Conservation (phyloP, 2,329 filamentous ascomycete species). For the Dothideomycetes sp. region DNA sequence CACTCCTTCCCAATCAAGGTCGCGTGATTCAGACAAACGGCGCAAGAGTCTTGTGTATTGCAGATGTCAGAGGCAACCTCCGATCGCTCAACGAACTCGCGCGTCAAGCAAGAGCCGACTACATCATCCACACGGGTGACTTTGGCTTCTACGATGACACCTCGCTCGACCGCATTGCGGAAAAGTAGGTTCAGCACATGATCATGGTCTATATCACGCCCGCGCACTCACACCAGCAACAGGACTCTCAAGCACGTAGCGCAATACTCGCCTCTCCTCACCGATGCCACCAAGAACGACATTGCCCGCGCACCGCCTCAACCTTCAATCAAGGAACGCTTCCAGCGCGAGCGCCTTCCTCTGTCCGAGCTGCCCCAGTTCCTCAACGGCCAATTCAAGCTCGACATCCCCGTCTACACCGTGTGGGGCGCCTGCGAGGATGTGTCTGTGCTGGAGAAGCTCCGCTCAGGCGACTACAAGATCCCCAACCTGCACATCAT, state of each 20-base stretch:
- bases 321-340: conserved; percentile 68
- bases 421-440: conserved; percentile 99
- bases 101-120: conserved; percentile 85
- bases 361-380: conserved; percentile 88
- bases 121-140: conserved; percentile 97
- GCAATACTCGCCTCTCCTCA: conserved; percentile 91
- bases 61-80: conserved; percentile 60
- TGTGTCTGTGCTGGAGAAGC: conserved; percentile 93
- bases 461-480: conserved; percentile 95
- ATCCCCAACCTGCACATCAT: conserved; percentile 96
- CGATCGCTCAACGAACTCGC: conserved; percentile 93
- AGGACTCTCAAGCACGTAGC: conserved; percentile 97
- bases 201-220: conserved; percentile 1
- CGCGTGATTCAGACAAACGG: conserved; percentile 39
- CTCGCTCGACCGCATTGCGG: conserved; percentile 91
- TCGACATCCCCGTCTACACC: conserved; percentile 95
- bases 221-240: conserved; percentile 10
- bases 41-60: conserved; percentile 39
- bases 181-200: conserved; percentile 62
- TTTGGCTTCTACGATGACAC: conserved; percentile 98
- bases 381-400: conserved; percentile 74
- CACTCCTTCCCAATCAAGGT: conserved; percentile 42
- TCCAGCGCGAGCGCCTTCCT: conserved; percentile 68
- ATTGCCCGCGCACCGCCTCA: conserved; percentile 59
- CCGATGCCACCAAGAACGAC: conserved; percentile 58